Base-by-base conservation (phyloP, 805 yeast genomes). In the Sugiyamaella americana region DNA sequence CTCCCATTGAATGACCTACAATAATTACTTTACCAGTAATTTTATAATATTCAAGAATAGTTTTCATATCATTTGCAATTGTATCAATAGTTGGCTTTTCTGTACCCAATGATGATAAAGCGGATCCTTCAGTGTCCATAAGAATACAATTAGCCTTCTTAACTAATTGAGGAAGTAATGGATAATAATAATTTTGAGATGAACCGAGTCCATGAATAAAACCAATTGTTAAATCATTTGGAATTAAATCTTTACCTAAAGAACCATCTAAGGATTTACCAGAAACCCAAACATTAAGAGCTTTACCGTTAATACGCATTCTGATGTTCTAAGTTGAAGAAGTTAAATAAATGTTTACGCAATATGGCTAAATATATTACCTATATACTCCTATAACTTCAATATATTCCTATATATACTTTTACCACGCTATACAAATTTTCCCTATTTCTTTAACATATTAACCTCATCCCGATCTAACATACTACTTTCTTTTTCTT, bases 1-100 rank as follows among this genome's bases (percentile, higher is more conserved):
- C 47, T 13, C 47, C 47, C 47, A 44, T 44, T 18, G 47, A 44
- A 39, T 44, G 47, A 10, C 47, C 47, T 16, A 44, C 47, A 30
- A 44, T 23, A 8, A 38, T 23, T 8, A 35, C 20, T 13, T 35
- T 35, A 35, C 37, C 20, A 38, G 47, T 34, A 3, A 16, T 5
- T 5, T 36, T 11, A n/a, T 39, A 11, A 8, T 5, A 16, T 11
- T 22, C 37, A 10, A 44, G n/a, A 24, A 44, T 16, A 17, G 13
- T n/a, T 13, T 18, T 22, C 4, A 44, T 34, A 22, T 44, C 47
- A 13, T 19, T 13, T n/a, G 44, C 47, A 23, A 44, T n/a, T 22
- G 46, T 5, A 20, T 44, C 30, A 17, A 44, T 18, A 11, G 16
- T 40, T 17, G 47, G 47, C 5, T n/a, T 8, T 5, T 16, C 10